Evolutionary conservation across 2,329 filamentous ascomycete species (phyloP), one percentile per base, ranked within the genome.

Genomic region (Zalaria sp.): DNA sequence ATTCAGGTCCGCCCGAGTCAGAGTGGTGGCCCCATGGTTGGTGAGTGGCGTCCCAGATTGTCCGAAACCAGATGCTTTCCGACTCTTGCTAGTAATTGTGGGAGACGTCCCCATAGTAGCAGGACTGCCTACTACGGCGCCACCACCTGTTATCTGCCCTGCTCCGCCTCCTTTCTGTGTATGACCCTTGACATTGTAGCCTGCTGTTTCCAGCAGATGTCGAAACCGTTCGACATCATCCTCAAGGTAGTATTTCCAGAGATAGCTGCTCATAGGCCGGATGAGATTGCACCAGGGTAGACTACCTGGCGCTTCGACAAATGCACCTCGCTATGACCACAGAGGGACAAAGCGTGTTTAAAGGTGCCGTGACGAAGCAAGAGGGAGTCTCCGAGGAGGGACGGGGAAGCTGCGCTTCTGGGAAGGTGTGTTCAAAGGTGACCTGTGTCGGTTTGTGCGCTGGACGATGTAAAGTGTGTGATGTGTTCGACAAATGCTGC

Each of bases 221-320:
- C 83, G 82, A 75, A 98, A 96, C 60, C 71, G 79, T 62, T 93
- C 88, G 78, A 94, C 83, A 78, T 98, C 87, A 75, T 95, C 84
- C 78, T 95, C 83, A 72, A 93, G 82, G 63, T 89, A 96, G 63
- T 77, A 85, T 75, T 87, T 88, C 89, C 89, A 95, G 64, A 98
- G 79, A 76, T 83, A 77, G 71, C 87, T 82, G 81, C 85, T 96
- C 89, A 96, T 91, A 78, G 77, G 78, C 58, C 51, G 50, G 53
- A 48, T 50, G 42, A 47, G 48, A 49, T 52, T 49, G 54, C 46
- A 47, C 48, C 37, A 43, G 46, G 53, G 58, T 56, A 58, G 57
- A 51, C 45, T 55, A 49, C 67, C 66, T 62, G 57, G 61, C 63
- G 64, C 66, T 69, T 75, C 72, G 66, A 67, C 71, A 67, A 62